These are phyloP conservation scores for Nakaseomyces sp. DNA, from an alignment of 1,139 yeast species.

Conservation along the genomic window DNA sequence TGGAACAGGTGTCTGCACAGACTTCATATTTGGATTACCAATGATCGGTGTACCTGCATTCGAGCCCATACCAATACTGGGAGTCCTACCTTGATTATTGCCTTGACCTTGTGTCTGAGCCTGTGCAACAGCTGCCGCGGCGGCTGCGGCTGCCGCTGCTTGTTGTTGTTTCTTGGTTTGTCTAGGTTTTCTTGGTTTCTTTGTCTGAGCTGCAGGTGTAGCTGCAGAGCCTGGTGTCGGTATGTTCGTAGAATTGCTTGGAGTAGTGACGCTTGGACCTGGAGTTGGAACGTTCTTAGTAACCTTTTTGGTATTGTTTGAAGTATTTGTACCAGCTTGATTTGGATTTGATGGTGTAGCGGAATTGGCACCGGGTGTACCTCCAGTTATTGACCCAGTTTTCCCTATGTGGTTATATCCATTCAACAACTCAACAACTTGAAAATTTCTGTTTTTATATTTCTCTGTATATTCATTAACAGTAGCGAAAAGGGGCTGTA, in stretches of 20 bases:
- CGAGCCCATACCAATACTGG: not conserved
- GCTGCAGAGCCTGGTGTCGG: constrained; percentile 2
- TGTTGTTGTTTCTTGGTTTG: constrained; percentile 19
- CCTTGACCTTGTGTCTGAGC: constrained; percentile 7
- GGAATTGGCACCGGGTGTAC: constrained; percentile 23
- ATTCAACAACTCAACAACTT: constrained; percentile 21
- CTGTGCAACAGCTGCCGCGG: constrained; percentile 8
- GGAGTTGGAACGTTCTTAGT: constrained; percentile 9
- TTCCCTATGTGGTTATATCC: constrained; percentile 11
- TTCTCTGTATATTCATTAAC: constrained; percentile 21
- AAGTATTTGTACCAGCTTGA: constrained; percentile 8
- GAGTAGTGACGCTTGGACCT: constrained; percentile 8
- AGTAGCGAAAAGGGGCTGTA: constrained; percentile 25
- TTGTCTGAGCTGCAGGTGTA: constrained; percentile 10
- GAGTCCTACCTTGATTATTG: constrained; percentile 4
- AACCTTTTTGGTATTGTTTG: not conserved
- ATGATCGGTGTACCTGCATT: not conserved
- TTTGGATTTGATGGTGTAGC: constrained; percentile 11
- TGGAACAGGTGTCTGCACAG: not conserved
- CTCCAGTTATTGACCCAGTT: constrained; percentile 10
- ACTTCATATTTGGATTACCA: not conserved
- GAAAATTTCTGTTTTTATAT: constrained; percentile 18
- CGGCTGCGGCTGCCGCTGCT: constrained; percentile 17
- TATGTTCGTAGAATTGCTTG: not conserved
- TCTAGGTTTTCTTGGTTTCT: constrained; percentile 27